phyloP scores from a whole-genome alignment of 768 basidiomycete species.

The Trametes punicea region DNA sequence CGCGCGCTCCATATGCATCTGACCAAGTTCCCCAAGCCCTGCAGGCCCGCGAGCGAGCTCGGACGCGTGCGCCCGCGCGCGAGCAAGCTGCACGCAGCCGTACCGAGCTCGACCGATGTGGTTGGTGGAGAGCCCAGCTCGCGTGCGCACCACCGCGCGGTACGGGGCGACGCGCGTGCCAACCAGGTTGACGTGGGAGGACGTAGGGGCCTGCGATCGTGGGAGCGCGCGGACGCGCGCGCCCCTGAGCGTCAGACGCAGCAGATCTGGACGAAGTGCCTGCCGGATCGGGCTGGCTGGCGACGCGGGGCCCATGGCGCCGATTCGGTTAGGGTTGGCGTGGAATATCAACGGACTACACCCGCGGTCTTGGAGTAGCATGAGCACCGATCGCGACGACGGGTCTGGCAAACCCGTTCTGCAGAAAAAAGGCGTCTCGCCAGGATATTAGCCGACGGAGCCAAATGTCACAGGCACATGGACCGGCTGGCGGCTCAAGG shows the following conservation, averaged over 20 bases:
- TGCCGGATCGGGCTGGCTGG: constrained; percentile 11
- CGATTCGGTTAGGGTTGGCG: neutral
- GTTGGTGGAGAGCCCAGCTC: neutral
- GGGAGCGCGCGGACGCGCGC: neutral
- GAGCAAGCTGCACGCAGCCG: neutral
- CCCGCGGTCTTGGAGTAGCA: too few species aligned
- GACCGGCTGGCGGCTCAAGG: neutral
- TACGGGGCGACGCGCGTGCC: neutral
- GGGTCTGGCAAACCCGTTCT: constrained; percentile 5
- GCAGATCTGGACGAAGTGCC: neutral
- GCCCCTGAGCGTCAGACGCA: neutral
- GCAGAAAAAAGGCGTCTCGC: neutral
- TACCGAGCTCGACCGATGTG: neutral
- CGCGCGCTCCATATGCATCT: neutral
- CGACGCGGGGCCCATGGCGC: neutral
- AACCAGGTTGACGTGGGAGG: constrained; percentile 8
- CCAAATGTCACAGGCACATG: neutral
- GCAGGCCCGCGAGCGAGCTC: neutral
- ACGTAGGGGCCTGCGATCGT: constrained; percentile 7
- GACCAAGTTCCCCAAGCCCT: neutral
- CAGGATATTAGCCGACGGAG: constrained; percentile 5
- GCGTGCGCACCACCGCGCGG: neutral
- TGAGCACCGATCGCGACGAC: too few species aligned
- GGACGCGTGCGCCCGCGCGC: neutral
- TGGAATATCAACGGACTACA: neutral